Conservation (phyloP, 306 rosid species). For the Cajanus cajan region DNA sequence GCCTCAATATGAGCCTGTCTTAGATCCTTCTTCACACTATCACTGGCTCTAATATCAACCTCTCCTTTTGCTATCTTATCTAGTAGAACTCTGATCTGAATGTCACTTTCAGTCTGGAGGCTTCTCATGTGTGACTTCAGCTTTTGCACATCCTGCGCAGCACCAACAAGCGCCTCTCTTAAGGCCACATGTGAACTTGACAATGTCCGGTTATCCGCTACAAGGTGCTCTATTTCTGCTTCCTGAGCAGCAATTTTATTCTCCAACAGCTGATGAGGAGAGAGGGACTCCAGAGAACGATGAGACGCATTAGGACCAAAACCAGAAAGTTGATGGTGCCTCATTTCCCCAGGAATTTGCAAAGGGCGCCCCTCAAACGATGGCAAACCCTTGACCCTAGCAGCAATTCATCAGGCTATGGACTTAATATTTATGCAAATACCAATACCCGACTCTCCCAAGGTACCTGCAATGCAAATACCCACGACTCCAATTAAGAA, state of each 20-base stretch:
- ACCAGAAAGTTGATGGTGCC: slow-evolving; percentile 58
- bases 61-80: slow-evolving; percentile 78
- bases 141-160: slow-evolving; percentile 63
- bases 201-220: slow-evolving; percentile 66
- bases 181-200: slow-evolving; percentile 57
- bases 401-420: slow-evolving; percentile 37
- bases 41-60: slow-evolving; percentile 59
- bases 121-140: slow-evolving; percentile 75
- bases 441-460: slow-evolving; percentile 12
- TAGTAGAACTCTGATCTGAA: slow-evolving; percentile 65
- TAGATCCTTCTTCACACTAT: slow-evolving; percentile 65
- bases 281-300: slow-evolving; percentile 33
- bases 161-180: slow-evolving; percentile 62
- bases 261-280: slow-evolving; percentile 52
- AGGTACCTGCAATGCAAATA: slow-evolving; percentile 11
- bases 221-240: slow-evolving; percentile 64
- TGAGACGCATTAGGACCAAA: slow-evolving; percentile 39
- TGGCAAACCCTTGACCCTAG: slow-evolving; percentile 45
- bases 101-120: slow-evolving; percentile 77
- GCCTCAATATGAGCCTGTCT: slow-evolving; percentile 70
- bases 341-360: slow-evolving; percentile 54
- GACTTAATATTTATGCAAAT: slow-evolving; percentile 16
- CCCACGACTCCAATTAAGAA: slow-evolving; percentile 11
- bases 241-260: slow-evolving; percentile 66
- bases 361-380: slow-evolving; percentile 38